Evolutionary conservation across 495 filamentous ascomycete species (phyloP).

Genomic region (Tuber microsphaerosporum): DNA sequence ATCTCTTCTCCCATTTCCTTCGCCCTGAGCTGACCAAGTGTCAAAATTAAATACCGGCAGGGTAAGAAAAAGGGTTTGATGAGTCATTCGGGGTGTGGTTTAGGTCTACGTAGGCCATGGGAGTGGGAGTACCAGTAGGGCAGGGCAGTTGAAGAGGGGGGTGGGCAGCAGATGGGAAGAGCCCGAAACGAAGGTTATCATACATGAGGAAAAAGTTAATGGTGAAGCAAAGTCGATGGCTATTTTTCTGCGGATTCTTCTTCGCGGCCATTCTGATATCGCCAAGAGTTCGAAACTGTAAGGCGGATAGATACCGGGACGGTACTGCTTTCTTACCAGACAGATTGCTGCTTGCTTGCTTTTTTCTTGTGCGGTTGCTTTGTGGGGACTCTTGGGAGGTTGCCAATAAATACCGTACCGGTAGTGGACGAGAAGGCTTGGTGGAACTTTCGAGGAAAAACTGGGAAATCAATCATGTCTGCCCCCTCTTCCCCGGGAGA

Average conservation of each 20-base stretch:
- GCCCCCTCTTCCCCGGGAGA: background rate
- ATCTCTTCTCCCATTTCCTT: background rate
- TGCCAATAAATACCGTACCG: background rate
- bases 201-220: background rate
- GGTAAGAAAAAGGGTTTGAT: background rate
- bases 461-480: background rate
- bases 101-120: background rate
- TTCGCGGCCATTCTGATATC: background rate
- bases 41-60: background rate
- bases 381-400: background rate
- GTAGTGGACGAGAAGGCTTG: background rate
- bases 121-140: background rate
- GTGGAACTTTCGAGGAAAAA: background rate
- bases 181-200: background rate
- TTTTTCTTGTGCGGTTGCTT: background rate
- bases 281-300: background rate
- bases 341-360: background rate
- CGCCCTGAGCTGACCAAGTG: background rate
- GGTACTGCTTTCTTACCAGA: background rate
- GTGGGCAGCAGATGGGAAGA: background rate
- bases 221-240: background rate
- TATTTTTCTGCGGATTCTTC: background rate
- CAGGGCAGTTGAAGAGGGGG: background rate
- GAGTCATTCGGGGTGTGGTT: background rate
- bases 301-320: background rate